phyloP scores from a whole-genome alignment of 2,329 filamentous ascomycete genomes.

The Microcera coccophila region DNA sequence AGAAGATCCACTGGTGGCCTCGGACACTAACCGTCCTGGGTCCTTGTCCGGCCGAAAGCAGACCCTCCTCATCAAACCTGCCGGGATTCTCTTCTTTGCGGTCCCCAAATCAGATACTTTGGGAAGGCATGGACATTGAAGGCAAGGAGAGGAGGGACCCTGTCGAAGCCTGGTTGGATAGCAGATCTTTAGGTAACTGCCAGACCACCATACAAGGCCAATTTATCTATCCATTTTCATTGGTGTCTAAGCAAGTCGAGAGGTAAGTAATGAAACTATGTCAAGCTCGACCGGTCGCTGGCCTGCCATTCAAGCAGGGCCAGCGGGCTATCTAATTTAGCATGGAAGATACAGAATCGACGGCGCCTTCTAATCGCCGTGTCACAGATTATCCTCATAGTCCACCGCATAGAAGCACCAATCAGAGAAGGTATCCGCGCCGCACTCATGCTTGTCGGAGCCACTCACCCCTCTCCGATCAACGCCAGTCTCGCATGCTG shows the following conservation, averaged over 20 bases:
- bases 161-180: constrained; percentile 1
- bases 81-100: not conserved
- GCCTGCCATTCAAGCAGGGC: too few species aligned
- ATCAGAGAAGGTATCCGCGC: not conserved
- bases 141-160: not conserved
- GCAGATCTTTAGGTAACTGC: not conserved
- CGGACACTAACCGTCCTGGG: constrained; percentile 14
- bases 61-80: constrained; percentile 24
- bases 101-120: not conserved
- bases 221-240: too few species aligned
- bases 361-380: not conserved
- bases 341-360: too few species aligned
- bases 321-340: too few species aligned
- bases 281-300: too few species aligned
- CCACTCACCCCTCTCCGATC: not conserved
- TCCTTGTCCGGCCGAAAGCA: constrained; percentile 18
- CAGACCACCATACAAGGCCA: too few species aligned
- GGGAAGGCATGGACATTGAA: too few species aligned
- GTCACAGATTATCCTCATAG: not conserved
- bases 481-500: not conserved
- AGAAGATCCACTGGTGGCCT: not conserved
- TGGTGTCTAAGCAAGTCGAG: too few species aligned
- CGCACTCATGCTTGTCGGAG: not conserved
- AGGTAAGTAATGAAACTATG: too few species aligned
- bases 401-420: not conserved